These are phyloP conservation scores for Aquilaria agallochum DNA, from an alignment of 441 rosid species.

Conservation along the genomic window DNA sequence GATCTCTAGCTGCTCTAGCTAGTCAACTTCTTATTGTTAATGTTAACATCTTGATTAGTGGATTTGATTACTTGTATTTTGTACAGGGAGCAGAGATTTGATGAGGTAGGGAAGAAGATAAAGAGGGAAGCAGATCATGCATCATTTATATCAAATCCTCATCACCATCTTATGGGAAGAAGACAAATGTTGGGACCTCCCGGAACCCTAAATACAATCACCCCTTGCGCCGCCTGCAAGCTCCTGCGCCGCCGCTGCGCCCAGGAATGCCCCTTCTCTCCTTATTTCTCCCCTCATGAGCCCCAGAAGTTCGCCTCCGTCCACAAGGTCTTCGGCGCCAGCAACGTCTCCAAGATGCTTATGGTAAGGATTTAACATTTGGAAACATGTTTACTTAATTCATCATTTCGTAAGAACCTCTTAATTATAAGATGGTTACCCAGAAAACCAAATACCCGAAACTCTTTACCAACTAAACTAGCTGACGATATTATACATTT, in stretches of 20 bases:
- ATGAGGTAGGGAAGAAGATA: constrained; percentile 83
- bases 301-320: constrained; percentile 76
- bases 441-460: too few species aligned
- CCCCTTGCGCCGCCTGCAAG: constrained; percentile 82
- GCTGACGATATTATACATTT: constrained; percentile 2
- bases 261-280: constrained; percentile 76
- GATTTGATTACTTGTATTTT: background rate
- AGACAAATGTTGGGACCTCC: constrained; percentile 72
- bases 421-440: too few species aligned
- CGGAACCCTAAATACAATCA: constrained; percentile 79
- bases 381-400: too few species aligned
- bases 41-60: background rate
- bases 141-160: constrained; percentile 1
- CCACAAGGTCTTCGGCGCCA: constrained; percentile 77
- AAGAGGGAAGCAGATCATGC: constrained; percentile 75
- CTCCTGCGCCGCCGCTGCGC: constrained; percentile 73
- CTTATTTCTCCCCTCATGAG: constrained; percentile 73
- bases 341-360: constrained; percentile 77
- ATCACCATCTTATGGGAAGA: constrained; percentile 49
- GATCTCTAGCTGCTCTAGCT: background rate
- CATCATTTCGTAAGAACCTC: too few species aligned
- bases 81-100: constrained; percentile 67
- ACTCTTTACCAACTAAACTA: too few species aligned
- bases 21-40: background rate
- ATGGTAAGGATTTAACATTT: constrained; percentile 36